phyloP scores from a whole-genome alignment of 768 basidiomycete species.

The Tulasnella sp. region DNA sequence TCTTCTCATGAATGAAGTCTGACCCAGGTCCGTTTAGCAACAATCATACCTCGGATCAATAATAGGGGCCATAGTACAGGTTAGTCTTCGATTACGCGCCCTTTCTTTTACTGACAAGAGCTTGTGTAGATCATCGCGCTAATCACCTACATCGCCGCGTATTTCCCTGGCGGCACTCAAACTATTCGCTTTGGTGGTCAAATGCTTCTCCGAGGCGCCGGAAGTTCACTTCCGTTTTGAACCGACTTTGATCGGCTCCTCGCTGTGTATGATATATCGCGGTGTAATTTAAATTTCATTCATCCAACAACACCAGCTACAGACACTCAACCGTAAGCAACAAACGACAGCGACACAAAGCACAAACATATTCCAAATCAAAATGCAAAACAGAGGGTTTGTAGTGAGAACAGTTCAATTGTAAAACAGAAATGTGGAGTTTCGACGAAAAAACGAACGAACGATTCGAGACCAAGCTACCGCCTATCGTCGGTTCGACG shows the following conservation, averaged over 20 bases:
- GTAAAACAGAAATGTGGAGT: neutral
- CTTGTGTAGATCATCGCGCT: constrained; percentile 70
- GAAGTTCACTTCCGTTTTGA: constrained; percentile 79
- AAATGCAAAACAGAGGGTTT: neutral
- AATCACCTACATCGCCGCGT: constrained; percentile 86
- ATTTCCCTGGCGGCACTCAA: constrained; percentile 89
- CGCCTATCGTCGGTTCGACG: neutral
- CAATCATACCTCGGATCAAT: constrained; percentile 88
- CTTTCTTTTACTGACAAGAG: neutral
- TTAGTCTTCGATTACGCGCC: constrained; percentile 42
- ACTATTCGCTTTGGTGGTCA: constrained; percentile 80
- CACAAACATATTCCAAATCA: neutral
- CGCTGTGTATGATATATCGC: neutral
- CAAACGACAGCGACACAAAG: neutral
- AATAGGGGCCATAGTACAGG: constrained; percentile 78
- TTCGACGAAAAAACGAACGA: neutral
- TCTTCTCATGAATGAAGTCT: neutral
- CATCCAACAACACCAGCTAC: neutral
- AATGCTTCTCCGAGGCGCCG: constrained; percentile 81
- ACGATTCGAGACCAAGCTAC: neutral
- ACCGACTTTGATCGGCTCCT: neutral
- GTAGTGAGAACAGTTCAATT: neutral
- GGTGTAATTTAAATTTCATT: neutral
- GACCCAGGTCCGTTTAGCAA: constrained; percentile 51
- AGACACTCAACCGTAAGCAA: neutral